Evolutionary conservation across 352 stramenopile species (phyloP).

Genomic region (Globisporangium apiculatum): DNA sequence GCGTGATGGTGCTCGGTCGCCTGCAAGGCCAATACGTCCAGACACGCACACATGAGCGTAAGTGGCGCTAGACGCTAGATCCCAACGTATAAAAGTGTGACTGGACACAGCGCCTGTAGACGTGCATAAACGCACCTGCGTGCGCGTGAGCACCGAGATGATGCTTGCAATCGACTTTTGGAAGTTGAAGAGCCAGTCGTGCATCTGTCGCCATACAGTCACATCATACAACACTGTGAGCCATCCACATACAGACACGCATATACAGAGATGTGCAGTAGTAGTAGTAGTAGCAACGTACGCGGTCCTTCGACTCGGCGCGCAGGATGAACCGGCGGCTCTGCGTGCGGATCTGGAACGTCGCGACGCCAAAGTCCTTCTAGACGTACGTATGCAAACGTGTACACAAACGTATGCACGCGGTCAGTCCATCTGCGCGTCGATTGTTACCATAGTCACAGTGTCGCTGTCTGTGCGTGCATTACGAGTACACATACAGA

Average conservation of each 20-base stretch:
- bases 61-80: too few species aligned
- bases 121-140: slow-evolving; percentile 21
- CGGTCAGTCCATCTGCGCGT: neutral
- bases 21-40: slow-evolving; percentile 4
- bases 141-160: slow-evolving; percentile 64
- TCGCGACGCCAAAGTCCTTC: slow-evolving; percentile 77
- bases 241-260: neutral
- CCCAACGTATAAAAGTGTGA: too few species aligned
- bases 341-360: slow-evolving; percentile 80
- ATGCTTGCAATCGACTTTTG: slow-evolving; percentile 87
- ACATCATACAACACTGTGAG: neutral
- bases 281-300: slow-evolving; percentile 14
- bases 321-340: slow-evolving; percentile 73
- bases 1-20: slow-evolving; percentile 33
- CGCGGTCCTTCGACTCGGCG: slow-evolving; percentile 74
- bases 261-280: too few species aligned
- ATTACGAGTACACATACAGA: neutral
- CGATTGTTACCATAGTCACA: neutral
- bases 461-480: neutral
- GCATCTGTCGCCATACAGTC: slow-evolving; percentile 40
- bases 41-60: neutral
- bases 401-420: neutral
- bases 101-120: neutral
- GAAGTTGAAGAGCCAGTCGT: slow-evolving; percentile 88
- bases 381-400: slow-evolving; percentile 11